Conservation (phyloP, 2,329 filamentous ascomycete genomes). For the Diaporthe capsici region DNA sequence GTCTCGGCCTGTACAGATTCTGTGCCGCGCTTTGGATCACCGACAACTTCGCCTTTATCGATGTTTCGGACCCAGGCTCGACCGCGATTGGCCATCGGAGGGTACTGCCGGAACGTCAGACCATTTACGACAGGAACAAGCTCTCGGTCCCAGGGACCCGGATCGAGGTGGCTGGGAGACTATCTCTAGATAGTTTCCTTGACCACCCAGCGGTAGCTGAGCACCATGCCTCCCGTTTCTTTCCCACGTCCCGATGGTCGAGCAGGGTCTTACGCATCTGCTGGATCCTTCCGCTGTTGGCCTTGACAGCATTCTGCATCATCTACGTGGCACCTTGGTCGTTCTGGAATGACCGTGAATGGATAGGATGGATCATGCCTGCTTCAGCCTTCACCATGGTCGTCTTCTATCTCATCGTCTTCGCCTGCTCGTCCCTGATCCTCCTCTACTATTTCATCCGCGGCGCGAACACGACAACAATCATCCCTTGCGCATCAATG, state of each 20-base stretch:
- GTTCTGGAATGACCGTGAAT: background rate
- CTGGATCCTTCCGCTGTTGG: background rate
- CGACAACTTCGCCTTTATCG: background rate
- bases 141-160: background rate
- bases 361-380: background rate
- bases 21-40: background rate
- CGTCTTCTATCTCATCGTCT: background rate
- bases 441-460: constrained; percentile 7
- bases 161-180: background rate
- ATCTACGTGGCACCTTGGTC: background rate
- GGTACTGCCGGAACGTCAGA: background rate
- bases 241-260: background rate
- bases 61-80: background rate
- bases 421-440: background rate
- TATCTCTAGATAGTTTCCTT: background rate
- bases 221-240: background rate
- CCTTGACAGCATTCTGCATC: background rate
- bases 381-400: background rate
- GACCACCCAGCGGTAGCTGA: background rate
- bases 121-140: background rate
- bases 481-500: background rate
- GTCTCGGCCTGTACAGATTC: background rate
- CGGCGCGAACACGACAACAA: background rate
- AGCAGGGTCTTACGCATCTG: background rate
- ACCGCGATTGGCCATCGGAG: background rate